Conservation (phyloP, 108 stramenopile genomes). For the Pelagomonas calceolata region DNA sequence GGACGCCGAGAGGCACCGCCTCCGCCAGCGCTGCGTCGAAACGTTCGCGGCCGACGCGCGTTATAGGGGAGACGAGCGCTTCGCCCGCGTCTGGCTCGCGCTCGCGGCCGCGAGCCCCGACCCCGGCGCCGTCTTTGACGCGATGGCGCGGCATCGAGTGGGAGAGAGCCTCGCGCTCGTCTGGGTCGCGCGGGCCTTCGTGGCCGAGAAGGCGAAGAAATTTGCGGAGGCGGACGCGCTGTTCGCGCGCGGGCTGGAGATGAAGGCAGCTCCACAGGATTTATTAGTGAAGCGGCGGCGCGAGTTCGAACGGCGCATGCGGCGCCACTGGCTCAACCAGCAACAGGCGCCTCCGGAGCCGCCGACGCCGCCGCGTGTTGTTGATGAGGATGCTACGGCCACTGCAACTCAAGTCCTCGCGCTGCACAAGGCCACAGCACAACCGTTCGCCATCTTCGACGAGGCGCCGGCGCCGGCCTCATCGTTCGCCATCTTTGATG, state of each 20-base stretch:
- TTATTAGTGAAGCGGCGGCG: not conserved
- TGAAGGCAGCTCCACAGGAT: not conserved
- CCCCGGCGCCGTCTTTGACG: not conserved
- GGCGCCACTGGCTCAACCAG: not conserved
- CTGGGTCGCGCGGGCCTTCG: slow-evolving; percentile 20
- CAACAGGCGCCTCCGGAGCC: too few species aligned
- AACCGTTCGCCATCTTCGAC: too few species aligned
- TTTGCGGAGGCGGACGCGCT: not conserved
- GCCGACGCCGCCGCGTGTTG: too few species aligned
- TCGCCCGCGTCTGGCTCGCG: not conserved
- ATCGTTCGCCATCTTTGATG: too few species aligned
- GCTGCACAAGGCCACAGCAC: too few species aligned
- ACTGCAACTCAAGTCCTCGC: too few species aligned
- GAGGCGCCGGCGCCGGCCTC: too few species aligned
- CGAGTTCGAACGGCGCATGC: not conserved
- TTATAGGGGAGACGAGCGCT: not conserved
- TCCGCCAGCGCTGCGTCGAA: too few species aligned
- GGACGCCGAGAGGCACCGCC: too few species aligned
- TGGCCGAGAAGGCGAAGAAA: slow-evolving; percentile 7
- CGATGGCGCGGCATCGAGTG: not conserved
- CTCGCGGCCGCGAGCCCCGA: not conserved
- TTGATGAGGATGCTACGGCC: too few species aligned
- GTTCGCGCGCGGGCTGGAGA: not conserved
- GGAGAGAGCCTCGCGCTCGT: slow-evolving; percentile 2
- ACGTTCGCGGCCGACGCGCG: not conserved